phyloP scores from a whole-genome alignment of 768 basidiomycete species.

The Cystobasidium ongulense region DNA sequence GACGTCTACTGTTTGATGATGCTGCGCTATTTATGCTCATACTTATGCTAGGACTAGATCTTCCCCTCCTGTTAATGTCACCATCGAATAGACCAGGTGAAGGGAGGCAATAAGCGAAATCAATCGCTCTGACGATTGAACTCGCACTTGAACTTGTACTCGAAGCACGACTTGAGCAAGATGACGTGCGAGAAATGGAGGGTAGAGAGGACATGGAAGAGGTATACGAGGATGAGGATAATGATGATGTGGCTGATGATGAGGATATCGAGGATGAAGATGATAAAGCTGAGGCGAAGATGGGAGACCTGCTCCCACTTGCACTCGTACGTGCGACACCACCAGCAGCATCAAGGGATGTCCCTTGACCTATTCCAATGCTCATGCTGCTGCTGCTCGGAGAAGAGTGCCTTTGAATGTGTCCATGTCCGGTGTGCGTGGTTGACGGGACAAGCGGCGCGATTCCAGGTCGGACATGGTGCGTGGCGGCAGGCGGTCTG shows the following conservation, averaged over 20 bases:
- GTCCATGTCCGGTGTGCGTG: too few relatives aligned
- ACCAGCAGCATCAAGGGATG: too few relatives aligned
- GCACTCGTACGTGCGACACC: too few relatives aligned
- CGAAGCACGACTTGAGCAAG: neutral
- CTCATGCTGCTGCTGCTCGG: too few relatives aligned
- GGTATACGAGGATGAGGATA: too few relatives aligned
- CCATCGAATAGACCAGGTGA: neutral
- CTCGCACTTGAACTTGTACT: neutral
- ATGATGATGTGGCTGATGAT: neutral
- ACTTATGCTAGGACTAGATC: neutral
- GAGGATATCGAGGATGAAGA: neutral
- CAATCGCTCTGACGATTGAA: conserved; percentile 1
- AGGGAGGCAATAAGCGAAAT: neutral
- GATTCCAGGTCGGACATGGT: neutral
- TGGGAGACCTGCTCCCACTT: neutral
- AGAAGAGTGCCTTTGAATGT: too few relatives aligned
- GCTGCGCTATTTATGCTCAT: neutral
- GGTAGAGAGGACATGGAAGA: neutral
- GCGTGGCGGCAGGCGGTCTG: too few relatives aligned
- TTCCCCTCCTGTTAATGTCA: neutral
- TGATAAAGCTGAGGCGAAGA: neutral
- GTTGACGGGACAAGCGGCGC: neutral
- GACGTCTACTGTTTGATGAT: neutral
- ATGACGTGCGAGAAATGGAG: neutral
- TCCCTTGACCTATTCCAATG: too few relatives aligned